Percentiles rank a stretch among this genome's conserved stretches.
Evolutionary conservation across 768 basidiomycete genomes (phyloP).

Genomic region (Leucocoprinus sp.): DNA sequence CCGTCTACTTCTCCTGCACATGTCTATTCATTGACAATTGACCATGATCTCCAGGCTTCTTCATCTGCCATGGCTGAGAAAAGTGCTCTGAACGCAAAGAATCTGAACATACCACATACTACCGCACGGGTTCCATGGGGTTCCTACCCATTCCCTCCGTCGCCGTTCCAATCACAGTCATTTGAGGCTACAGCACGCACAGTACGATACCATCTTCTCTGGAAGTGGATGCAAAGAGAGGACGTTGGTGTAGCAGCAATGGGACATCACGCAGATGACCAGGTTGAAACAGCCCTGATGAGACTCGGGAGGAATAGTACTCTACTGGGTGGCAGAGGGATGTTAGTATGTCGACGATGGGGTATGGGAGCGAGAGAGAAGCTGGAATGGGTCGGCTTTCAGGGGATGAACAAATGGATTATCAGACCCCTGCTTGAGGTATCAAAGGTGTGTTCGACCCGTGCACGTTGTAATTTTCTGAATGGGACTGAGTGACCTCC

Average conservation of each 20-base stretch:
- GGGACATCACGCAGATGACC: slow-evolving; percentile 79
- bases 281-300: slow-evolving; percentile 75
- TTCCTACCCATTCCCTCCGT: slow-evolving; percentile 37
- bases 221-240: slow-evolving; percentile 28
- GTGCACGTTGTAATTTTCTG: neutral
- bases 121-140: slow-evolving; percentile 52
- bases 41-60: slow-evolving; percentile 59
- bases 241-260: slow-evolving; percentile 43
- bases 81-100: slow-evolving; percentile 34
- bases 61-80: slow-evolving; percentile 48
- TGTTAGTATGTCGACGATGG: slow-evolving; percentile 61
- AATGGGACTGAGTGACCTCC: neutral
- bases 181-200: slow-evolving; percentile 52
- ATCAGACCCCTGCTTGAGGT: slow-evolving; percentile 63
- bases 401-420: slow-evolving; percentile 63
- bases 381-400: slow-evolving; percentile 36
- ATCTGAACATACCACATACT: slow-evolving; percentile 38
- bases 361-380: slow-evolving; percentile 56
- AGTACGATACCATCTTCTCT: slow-evolving; percentile 41
- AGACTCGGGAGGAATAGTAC: slow-evolving; percentile 54
- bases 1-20: slow-evolving; percentile 9
- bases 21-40: slow-evolving; percentile 54
- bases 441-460: slow-evolving; percentile 45
- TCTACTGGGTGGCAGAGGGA: slow-evolving; percentile 52
- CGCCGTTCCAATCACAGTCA: slow-evolving; percentile 29